Percentiles rank a stretch among this genome's conserved stretches.
phyloP scores from a whole-genome alignment of 176 grass and related monocot species.

The Alloteropsis semialata region DNA sequence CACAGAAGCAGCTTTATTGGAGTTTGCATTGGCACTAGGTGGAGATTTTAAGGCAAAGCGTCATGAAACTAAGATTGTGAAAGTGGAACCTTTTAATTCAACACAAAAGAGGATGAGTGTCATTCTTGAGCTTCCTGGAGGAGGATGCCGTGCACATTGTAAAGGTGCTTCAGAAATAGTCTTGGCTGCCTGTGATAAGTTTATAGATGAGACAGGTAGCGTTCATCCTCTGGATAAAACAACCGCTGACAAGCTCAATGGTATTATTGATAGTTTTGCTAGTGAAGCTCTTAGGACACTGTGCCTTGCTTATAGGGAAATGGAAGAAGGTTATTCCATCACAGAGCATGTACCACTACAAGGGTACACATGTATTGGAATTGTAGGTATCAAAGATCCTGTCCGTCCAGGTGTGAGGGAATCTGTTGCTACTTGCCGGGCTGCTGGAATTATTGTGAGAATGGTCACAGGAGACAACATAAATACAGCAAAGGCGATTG shows the following conservation, averaged over 20 bases:
- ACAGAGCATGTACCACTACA: constrained; percentile 54
- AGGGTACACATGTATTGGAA: constrained; percentile 89
- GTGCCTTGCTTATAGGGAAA: constrained; percentile 85
- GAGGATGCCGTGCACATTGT: constrained; percentile 61
- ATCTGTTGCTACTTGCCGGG: constrained; percentile 81
- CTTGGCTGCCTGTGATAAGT: constrained; percentile 72
- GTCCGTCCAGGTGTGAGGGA: constrained; percentile 90
- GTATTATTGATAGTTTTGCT: constrained; percentile 78
- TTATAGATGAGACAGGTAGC: constrained; percentile 64
- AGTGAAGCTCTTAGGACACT: constrained; percentile 87
- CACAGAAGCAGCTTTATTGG: constrained; percentile 84
- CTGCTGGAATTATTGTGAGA: constrained; percentile 90
- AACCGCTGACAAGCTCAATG: constrained; percentile 56
- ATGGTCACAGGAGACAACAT: constrained; percentile 99
- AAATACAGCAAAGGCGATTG: constrained; percentile 90
- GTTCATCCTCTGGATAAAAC: constrained; percentile 59
- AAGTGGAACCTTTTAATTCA: constrained; percentile 98
- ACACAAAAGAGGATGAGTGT: constrained; percentile 95
- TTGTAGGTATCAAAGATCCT: constrained; percentile 96
- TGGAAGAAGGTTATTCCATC: constrained; percentile 57
- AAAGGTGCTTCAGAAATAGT: constrained; percentile 99
- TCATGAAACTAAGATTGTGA: constrained; percentile 65
- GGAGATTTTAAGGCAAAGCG: constrained; percentile 77
- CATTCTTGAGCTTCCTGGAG: constrained; percentile 68
- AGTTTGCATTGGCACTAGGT: constrained; percentile 88